Conservation (phyloP, 2,329 filamentous ascomycete species). For the Blastomyces emzantsi region DNA sequence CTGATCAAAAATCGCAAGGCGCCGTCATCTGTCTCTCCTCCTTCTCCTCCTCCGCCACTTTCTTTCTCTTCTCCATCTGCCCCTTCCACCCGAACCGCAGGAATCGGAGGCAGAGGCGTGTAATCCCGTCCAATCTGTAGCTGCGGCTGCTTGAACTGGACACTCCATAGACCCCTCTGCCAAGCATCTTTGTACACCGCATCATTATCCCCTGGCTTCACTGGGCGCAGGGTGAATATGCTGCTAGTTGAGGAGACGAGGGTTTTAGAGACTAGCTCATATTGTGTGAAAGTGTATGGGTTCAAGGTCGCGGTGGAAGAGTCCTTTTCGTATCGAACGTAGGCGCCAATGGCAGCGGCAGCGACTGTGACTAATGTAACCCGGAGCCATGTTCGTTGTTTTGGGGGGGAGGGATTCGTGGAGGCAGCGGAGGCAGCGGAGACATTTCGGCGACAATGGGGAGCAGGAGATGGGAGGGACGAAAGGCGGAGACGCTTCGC, state of each 20-base stretch:
- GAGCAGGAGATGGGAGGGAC: background rate
- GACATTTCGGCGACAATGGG: conserved; percentile 18
- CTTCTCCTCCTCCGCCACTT: conserved; percentile 16
- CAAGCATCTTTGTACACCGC: conserved; percentile 42
- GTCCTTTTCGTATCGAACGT: conserved; percentile 23
- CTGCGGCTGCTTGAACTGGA: conserved; percentile 91
- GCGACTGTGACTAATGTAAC: conserved; percentile 27
- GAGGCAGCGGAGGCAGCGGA: conserved; percentile 21
- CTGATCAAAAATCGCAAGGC: conserved; percentile 66
- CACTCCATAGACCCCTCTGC: conserved; percentile 66
- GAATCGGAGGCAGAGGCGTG: conserved; percentile 64
- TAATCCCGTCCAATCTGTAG: conserved; percentile 87
- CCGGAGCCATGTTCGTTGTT: conserved; percentile 27
- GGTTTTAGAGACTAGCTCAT: conserved; percentile 35
- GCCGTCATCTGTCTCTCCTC: conserved; percentile 25
- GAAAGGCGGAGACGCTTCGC: background rate
- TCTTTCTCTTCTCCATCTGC: conserved; percentile 14
- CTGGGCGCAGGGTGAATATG: conserved; percentile 37
- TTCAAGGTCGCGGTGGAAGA: conserved; percentile 26
- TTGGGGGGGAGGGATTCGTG: conserved; percentile 18
- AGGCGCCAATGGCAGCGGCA: conserved; percentile 32
- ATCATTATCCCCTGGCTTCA: conserved; percentile 22
- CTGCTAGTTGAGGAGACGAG: conserved; percentile 40
- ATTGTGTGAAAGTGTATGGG: conserved; percentile 33
- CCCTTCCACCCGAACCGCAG: conserved; percentile 14